These are phyloP conservation scores for Leccinum truebloodii DNA, from an alignment of 768 basidiomycete species.

Conservation along the genomic window DNA sequence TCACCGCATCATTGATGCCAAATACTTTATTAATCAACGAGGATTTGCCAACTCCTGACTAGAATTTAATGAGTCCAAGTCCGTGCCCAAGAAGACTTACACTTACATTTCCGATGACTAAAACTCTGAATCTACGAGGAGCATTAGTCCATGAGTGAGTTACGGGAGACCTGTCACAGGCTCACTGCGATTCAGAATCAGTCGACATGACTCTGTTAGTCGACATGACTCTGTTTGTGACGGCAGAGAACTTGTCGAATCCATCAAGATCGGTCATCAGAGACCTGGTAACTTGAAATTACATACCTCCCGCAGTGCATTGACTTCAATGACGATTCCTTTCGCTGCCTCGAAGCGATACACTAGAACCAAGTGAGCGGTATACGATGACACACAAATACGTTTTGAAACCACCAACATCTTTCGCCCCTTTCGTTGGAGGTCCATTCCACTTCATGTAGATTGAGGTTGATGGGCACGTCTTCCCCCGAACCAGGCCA, in stretches of 20 bases:
- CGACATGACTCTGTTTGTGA: constrained; percentile 6
- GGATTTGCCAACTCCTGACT: constrained; percentile 21
- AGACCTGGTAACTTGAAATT: background rate
- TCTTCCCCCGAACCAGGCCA: background rate
- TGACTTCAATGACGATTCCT: constrained; percentile 5
- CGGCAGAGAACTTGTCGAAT: constrained; percentile 9
- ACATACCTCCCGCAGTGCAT: constrained; percentile 5
- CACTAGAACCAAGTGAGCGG: constrained; percentile 1
- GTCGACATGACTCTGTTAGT: constrained; percentile 1
- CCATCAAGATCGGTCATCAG: background rate
- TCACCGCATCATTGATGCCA: constrained; percentile 12
- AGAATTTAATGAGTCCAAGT: background rate
- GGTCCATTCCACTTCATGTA: constrained; percentile 1
- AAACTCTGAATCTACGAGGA: constrained; percentile 14
- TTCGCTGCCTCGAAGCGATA: constrained; percentile 9
- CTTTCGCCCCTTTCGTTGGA: background rate
- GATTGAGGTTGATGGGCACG: constrained; percentile 2
- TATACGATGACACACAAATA: background rate
- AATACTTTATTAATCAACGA: constrained; percentile 17
- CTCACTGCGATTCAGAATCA: constrained; percentile 14
- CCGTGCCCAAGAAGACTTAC: background rate
- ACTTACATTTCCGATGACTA: constrained; percentile 19
- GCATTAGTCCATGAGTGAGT: background rate
- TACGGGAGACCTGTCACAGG: background rate
- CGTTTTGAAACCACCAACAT: constrained; percentile 8